These are phyloP conservation scores for Lotus japonicus DNA, from an alignment of 306 rosid species.

Conservation along the genomic window DNA sequence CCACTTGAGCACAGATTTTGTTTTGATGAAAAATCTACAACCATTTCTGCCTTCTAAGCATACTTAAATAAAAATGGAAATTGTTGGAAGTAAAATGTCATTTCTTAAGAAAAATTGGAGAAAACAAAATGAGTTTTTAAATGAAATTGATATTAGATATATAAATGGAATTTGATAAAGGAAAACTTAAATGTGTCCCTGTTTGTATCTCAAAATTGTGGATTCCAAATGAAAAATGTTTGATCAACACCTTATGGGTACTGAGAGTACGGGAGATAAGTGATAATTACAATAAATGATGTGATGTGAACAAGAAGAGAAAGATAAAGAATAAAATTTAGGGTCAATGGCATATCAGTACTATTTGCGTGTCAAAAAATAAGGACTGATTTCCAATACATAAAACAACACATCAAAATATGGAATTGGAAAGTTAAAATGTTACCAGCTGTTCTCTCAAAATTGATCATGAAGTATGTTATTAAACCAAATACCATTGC, in stretches of 20 bases:
- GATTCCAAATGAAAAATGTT: too few relatives aligned
- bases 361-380: too few relatives aligned
- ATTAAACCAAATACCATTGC: constrained; percentile 61
- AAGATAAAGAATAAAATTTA: too few relatives aligned
- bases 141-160: not conserved
- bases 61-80: not conserved
- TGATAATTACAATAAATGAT: too few relatives aligned
- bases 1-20: not conserved
- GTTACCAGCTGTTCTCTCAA: constrained; percentile 60
- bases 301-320: too few relatives aligned
- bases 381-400: too few relatives aligned
- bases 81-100: not conserved
- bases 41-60: not conserved
- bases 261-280: too few relatives aligned
- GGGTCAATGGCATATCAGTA: too few relatives aligned
- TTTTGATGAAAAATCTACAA: not conserved
- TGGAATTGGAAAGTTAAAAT: not conserved
- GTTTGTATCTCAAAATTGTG: too few relatives aligned
- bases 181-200: too few relatives aligned
- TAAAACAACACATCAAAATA: not conserved
- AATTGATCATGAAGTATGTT: constrained; percentile 75
- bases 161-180: not conserved
- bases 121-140: not conserved
- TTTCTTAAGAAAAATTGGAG: not conserved
- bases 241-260: too few relatives aligned